Evolutionary conservation across 805 yeast species (phyloP).

Genomic region (Alloascoidea hylecoeti): DNA sequence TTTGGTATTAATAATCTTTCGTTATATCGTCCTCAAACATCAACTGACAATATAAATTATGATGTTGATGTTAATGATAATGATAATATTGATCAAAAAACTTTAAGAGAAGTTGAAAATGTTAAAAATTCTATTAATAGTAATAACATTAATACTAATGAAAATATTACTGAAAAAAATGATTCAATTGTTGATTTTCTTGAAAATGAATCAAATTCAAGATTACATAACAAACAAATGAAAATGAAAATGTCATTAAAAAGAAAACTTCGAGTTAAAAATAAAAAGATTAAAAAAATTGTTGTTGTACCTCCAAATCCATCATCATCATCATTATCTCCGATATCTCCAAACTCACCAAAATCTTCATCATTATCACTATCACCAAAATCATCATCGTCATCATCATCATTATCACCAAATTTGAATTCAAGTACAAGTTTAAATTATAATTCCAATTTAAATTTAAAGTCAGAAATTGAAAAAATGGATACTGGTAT

Average conservation of each 20-base stretch:
- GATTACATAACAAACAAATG: not conserved
- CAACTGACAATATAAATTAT: not conserved
- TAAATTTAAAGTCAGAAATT: too few relatives aligned
- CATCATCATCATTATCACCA: too few relatives aligned
- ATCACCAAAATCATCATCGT: too few relatives aligned
- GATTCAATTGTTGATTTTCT: too few relatives aligned
- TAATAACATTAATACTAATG: not conserved
- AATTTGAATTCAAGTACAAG: too few relatives aligned
- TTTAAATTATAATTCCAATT: too few relatives aligned
- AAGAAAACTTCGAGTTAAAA: not conserved
- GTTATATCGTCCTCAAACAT: not conserved
- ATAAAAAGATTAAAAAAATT: not conserved
- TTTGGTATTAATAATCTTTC: not conserved
- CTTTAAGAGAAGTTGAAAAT: not conserved
- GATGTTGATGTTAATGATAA: not conserved
- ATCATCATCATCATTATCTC: not conserved
- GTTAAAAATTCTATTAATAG: not conserved
- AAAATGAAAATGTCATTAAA: not conserved
- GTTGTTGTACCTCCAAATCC: constrained; percentile 1
- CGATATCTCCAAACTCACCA: not conserved
- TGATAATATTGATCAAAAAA: not conserved
- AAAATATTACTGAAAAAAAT: not conserved
- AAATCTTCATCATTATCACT: too few relatives aligned
- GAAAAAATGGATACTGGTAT: too few relatives aligned
- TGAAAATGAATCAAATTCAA: not conserved